phyloP scores from a whole-genome alignment of 208 protist species.

The Acanthamoeba culbertsoni region DNA sequence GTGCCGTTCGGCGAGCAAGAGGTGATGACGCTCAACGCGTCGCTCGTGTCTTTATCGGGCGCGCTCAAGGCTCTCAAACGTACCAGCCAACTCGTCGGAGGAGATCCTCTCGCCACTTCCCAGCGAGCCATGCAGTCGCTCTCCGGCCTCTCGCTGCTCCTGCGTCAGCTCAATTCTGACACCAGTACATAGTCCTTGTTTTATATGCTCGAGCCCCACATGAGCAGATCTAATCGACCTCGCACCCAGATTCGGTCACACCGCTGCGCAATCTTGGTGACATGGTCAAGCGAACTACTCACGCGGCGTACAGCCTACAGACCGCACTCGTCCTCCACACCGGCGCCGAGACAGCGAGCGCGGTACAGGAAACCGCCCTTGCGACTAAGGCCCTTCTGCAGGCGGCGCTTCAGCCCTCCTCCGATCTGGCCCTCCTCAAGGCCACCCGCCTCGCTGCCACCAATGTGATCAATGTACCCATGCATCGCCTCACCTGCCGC shows the following conservation, averaged over 20 bases:
- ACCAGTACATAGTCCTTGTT: not conserved
- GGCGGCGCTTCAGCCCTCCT: not conserved
- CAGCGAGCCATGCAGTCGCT: not conserved
- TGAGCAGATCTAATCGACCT: not conserved
- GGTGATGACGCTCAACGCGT: not conserved
- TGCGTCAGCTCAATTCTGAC: not conserved
- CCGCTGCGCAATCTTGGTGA: not conserved
- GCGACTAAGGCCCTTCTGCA: conserved; percentile 3
- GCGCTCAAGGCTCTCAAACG: not conserved
- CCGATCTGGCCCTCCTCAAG: not conserved
- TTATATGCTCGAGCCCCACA: not conserved
- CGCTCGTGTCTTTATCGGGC: not conserved
- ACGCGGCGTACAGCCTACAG: not conserved
- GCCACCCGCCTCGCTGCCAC: not conserved
- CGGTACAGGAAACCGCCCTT: conserved; percentile 14
- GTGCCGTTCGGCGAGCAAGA: not conserved
- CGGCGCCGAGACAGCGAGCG: not conserved
- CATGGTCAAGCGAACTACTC: not conserved
- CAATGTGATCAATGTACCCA: not conserved
- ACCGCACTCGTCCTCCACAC: not conserved
- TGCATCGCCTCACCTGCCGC: not conserved
- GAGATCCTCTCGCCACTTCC: not conserved
- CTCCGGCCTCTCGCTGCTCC: not conserved
- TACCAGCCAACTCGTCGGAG: not conserved
- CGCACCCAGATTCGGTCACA: not conserved